Evolutionary conservation across 2,329 filamentous ascomycete species (phyloP).

Genomic region (Colletotrichum zoysiae): DNA sequence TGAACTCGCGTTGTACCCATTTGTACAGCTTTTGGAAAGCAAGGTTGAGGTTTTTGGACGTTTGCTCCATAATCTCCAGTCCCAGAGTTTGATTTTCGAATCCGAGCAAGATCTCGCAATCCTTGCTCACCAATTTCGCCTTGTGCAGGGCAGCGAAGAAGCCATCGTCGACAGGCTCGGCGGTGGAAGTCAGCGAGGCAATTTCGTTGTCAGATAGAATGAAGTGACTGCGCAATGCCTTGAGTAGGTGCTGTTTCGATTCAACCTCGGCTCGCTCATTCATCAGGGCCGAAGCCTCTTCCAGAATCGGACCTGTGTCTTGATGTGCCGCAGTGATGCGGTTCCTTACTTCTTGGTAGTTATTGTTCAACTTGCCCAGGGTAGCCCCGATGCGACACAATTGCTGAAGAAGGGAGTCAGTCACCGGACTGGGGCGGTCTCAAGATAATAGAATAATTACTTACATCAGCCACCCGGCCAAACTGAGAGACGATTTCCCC

Average conservation of each 20-base stretch:
- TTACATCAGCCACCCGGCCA: slow-evolving; percentile 86
- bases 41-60: slow-evolving; percentile 85
- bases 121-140: slow-evolving; percentile 87
- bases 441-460: slow-evolving; percentile 44
- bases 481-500: slow-evolving; percentile 90
- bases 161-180: slow-evolving; percentile 84
- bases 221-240: slow-evolving; percentile 85
- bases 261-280: slow-evolving; percentile 80
- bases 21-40: slow-evolving; percentile 96
- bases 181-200: slow-evolving; percentile 79
- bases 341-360: slow-evolving; percentile 82
- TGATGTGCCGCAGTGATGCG: slow-evolving; percentile 81
- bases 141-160: slow-evolving; percentile 85
- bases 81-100: slow-evolving; percentile 91
- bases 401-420: slow-evolving; percentile 69
- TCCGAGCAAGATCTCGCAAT: slow-evolving; percentile 89
- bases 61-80: slow-evolving; percentile 91
- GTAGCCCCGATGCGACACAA: slow-evolving; percentile 84
- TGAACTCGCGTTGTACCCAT: slow-evolving; percentile 96
- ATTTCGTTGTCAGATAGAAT: slow-evolving; percentile 85
- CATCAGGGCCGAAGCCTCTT: slow-evolving; percentile 81
- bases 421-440: neutral
- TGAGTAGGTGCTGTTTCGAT: slow-evolving; percentile 81
- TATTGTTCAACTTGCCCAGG: slow-evolving; percentile 82
- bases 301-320: slow-evolving; percentile 79